Percentiles rank a stretch among this genome's conserved stretches.
Evolutionary conservation across 2,329 filamentous ascomycete genomes (phyloP).

Genomic region (Emergomyces africanus): DNA sequence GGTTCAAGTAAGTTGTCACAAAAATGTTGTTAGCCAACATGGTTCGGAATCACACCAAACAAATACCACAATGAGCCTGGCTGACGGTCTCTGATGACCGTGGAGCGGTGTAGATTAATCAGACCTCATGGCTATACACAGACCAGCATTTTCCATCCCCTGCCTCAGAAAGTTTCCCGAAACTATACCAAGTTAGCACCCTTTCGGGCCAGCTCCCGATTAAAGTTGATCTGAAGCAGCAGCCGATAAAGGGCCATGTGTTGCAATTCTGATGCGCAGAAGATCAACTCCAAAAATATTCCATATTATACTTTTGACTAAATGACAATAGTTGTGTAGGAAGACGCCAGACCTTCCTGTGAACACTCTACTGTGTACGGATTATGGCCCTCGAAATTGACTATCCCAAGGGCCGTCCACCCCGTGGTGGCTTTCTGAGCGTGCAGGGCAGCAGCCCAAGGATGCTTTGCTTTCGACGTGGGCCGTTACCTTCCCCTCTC

Average conservation of each 20-base stretch:
- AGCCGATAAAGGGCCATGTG: neutral
- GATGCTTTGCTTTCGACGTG: neutral
- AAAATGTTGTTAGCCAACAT: neutral
- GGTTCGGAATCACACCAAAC: neutral
- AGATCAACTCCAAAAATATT: neutral
- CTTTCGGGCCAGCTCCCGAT: neutral
- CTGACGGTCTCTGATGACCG: neutral
- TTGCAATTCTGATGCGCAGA: neutral
- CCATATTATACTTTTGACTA: neutral
- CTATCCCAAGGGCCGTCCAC: neutral
- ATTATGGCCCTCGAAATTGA: neutral
- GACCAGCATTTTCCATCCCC: neutral
- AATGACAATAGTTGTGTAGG: no score
- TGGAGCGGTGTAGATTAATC: neutral
- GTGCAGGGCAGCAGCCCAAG: neutral
- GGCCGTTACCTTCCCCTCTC: neutral
- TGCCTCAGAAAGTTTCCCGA: neutral
- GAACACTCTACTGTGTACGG: neutral
- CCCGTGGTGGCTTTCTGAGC: no score
- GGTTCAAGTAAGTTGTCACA: neutral
- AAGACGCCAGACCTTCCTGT: neutral
- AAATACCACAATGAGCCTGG: neutral
- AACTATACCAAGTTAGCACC: neutral
- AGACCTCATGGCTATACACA: neutral
- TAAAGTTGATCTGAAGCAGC: neutral